These are phyloP conservation scores for Irpex sp. DNA, from an alignment of 1,284 basidiomycete species.

Conservation along the genomic window DNA sequence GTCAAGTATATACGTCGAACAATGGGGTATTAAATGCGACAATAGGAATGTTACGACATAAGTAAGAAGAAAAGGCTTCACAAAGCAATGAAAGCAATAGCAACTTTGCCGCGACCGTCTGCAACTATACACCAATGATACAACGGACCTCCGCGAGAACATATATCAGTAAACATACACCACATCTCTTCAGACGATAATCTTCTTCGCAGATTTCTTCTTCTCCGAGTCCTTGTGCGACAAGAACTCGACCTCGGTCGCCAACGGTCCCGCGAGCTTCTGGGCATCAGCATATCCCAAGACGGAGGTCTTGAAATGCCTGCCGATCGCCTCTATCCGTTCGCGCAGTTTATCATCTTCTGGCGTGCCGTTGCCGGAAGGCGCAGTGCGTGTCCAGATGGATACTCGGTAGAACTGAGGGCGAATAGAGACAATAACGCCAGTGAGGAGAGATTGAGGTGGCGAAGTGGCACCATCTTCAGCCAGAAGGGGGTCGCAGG, in stretches of 20 bases:
- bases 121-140: constrained; percentile 4
- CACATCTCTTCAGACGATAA: constrained; percentile 51
- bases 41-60: constrained; percentile 19
- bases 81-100: constrained; percentile 5
- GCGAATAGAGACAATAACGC: constrained; percentile 92
- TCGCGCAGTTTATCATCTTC: constrained; percentile 44
- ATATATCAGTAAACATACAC: constrained; percentile 3
- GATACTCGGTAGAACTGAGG: constrained; percentile 96
- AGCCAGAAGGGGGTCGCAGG: constrained; percentile 83
- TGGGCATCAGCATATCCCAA: constrained; percentile 76
- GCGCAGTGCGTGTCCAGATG: constrained; percentile 93
- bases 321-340: constrained; percentile 62
- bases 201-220: constrained; percentile 85
- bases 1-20: neutral
- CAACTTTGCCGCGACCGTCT: neutral
- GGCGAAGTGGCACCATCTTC: constrained; percentile 43
- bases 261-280: constrained; percentile 77
- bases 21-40: constrained; percentile 3
- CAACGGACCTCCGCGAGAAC: constrained; percentile 1
- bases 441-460: constrained; percentile 78
- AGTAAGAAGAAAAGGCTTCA: neutral
- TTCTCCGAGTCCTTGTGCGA: constrained; percentile 95
- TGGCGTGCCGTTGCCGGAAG: constrained; percentile 32
- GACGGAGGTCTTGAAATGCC: constrained; percentile 90
- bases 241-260: constrained; percentile 92